Base-by-base conservation (phyloP, 306 rosid species). In the Myrica gale region DNA sequence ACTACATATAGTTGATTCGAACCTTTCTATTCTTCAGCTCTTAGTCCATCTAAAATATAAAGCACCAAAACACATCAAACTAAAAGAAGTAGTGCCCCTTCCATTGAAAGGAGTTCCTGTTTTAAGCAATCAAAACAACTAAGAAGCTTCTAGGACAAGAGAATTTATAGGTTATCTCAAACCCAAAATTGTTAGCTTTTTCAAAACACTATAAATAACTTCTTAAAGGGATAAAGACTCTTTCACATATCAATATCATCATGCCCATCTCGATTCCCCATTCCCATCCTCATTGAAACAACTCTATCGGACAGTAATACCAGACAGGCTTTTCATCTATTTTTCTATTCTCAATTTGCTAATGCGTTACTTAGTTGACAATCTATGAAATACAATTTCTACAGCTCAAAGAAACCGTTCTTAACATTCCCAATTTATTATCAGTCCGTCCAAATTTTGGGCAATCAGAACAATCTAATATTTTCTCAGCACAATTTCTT, bases 271-370 rank as follows among this genome's bases (percentile, higher is more conserved):
- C 15, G 19, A 21, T 32, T 37, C 37, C 32, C 19, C 10, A 63
- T 39, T 4, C 39, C 19, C 69, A 15, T 39, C 23, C 42, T 23
- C 5, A 60, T 60, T 12, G 66, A 26, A 60, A 60, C 7, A 12
- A 55, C 23, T 17, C 4, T 17, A 17, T 17, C 19, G 7, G 26
- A 60, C 5, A 26, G 15, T 5, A 4, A 57, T 71, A 54, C 67
- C 37, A 66, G 57, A 67, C 44, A 58, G 61, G 9, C 47, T 41
- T 63, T 56, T 9, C 17, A 51, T 12, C 50, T 21, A 32, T 56
- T 19, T 26, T 47, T 75, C 26, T 66, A 81, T 69, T 46, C 82
- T 69, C 17, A 73, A 73, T 67, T 66, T 53, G 52, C 54, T 42
- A 72, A 9, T 44, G 7, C 12, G 41, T 20, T 11, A 3, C 45